Base-by-base conservation (phyloP, 306 rosid genomes). In the Quercus suber region DNA sequence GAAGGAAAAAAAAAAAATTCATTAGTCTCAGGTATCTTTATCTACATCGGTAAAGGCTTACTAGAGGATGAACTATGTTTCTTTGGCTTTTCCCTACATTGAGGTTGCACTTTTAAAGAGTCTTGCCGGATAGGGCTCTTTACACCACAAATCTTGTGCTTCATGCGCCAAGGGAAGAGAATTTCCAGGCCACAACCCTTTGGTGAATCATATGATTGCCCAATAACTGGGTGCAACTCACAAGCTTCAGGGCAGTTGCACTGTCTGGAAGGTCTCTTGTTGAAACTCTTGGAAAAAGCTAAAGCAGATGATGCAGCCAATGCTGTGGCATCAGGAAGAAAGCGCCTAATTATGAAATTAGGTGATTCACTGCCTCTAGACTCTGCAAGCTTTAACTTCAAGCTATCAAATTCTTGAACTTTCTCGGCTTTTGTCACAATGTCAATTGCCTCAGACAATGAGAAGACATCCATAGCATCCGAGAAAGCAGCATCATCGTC, bases 251-350 rank as follows among this genome's bases (percentile, higher is more conserved):
- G 73, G 56, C 80, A 81, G 25, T 78, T 71, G 55, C 77, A 80
- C 14, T 60, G 67, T 15, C 76, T 73, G 25, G 87, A 71, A 35
- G 63, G 75, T n/a, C 73, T 85, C 5, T 69, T 75, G 45, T 85
- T 85, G 13, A 60, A 72, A 28, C 67, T 60, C 8, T 25, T 35
- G 1, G 77, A 71, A 74, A 82, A 77, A 14, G 84, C 71, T 35
- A 85, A 59, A 31, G 87, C 71, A 10, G 93, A 87, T 3, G 98
- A 84, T 15, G 90, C 86, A 12, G 93, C 98, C 80, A 94, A 78
- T 20, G 97, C 92, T 13, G 92, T 86, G 0, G 98, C 97, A 28
- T 92, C 98, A 0, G 95, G 98, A 61, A 94, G 89, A 83, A 94
- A 94, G 14, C 98, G 86, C 82, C 86, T 90, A 71, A 94, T 92